A percentile compares a stretch with the other conserved stretches of the same genome.
Conservation (phyloP, 2,329 filamentous ascomycete species). For the Phyllosticta citriasiana region DNA sequence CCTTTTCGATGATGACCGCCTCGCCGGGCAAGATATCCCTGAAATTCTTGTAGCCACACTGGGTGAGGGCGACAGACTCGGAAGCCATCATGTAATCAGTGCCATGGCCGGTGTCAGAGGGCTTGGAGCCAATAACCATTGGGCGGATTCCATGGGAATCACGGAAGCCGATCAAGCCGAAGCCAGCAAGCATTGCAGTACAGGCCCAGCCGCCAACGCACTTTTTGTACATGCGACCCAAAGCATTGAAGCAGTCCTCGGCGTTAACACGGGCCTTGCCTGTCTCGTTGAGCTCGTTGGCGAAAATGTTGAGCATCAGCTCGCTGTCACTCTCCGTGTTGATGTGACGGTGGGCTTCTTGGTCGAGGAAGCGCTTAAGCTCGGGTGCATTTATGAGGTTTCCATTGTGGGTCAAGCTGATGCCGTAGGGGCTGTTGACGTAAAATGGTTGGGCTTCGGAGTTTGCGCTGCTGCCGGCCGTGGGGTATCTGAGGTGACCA, state of each 20-base stretch:
- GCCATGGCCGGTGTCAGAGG: constrained; percentile 53
- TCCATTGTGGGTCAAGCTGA: constrained; percentile 75
- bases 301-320: constrained; percentile 81
- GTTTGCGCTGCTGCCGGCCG: constrained; percentile 72
- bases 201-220: constrained; percentile 72
- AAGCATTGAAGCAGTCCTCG: constrained; percentile 64
- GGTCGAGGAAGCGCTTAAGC: constrained; percentile 61
- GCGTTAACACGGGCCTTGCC: constrained; percentile 72
- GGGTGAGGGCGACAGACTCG: constrained; percentile 72
- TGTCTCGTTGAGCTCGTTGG: constrained; percentile 68
- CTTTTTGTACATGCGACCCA: constrained; percentile 61
- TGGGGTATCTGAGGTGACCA: constrained; percentile 80
- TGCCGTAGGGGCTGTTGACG: constrained; percentile 75
- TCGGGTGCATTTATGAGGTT: constrained; percentile 75
- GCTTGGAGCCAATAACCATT: constrained; percentile 65
- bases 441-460: constrained; percentile 90
- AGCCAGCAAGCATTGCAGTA: constrained; percentile 72
- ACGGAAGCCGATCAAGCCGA: constrained; percentile 69
- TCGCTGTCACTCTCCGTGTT: constrained; percentile 88
- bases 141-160: constrained; percentile 77
- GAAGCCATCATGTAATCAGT: constrained; percentile 87
- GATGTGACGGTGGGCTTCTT: constrained; percentile 73
- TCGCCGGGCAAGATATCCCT: constrained; percentile 72
- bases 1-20: constrained; percentile 78
- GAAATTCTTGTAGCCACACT: constrained; percentile 70